These are phyloP conservation scores for Globisporangium cylindrosporum DNA, from an alignment of 352 stramenopile genomes.

Conservation along the genomic window DNA sequence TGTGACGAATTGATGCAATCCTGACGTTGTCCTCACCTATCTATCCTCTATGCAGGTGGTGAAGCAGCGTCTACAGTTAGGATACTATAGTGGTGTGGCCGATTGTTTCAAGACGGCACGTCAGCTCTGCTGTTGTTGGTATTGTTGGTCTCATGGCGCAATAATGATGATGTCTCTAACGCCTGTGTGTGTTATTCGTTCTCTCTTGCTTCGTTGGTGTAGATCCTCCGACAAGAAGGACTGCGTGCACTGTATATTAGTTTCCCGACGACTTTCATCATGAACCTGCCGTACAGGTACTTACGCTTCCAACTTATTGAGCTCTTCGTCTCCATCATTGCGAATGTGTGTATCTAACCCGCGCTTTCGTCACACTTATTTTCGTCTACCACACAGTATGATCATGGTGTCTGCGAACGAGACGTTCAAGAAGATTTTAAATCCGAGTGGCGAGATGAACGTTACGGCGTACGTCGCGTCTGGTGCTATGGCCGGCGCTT, in stretches of 20 bases:
- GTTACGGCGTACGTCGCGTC: constrained; percentile 91
- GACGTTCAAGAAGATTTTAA: constrained; percentile 93
- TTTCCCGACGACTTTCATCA: constrained; percentile 97
- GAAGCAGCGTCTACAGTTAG: constrained; percentile 99
- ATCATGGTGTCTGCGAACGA: constrained; percentile 99
- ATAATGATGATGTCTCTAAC: constrained; percentile 14
- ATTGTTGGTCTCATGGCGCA: constrained; percentile 10
- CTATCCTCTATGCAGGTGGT: constrained; percentile 73
- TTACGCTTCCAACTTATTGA: background rate
- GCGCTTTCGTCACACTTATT: background rate
- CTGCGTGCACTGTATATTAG: constrained; percentile 89
- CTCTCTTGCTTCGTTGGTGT: background rate
- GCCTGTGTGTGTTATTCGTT: background rate
- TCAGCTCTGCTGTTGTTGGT: background rate
- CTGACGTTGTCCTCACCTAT: too few species aligned
- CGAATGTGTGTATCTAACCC: background rate
- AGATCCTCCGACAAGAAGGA: constrained; percentile 79
- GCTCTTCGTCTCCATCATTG: background rate
- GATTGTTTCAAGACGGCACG: constrained; percentile 87
- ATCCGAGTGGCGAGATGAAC: constrained; percentile 86
- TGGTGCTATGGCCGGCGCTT: constrained; percentile 90
- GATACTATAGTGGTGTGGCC: constrained; percentile 93
- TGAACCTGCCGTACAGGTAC: constrained; percentile 98
- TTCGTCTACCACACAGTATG: constrained; percentile 56
- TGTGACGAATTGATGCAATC: too few species aligned